phyloP scores from a whole-genome alignment of 2,329 filamentous ascomycete genomes.

The Chaetomium sp. region DNA sequence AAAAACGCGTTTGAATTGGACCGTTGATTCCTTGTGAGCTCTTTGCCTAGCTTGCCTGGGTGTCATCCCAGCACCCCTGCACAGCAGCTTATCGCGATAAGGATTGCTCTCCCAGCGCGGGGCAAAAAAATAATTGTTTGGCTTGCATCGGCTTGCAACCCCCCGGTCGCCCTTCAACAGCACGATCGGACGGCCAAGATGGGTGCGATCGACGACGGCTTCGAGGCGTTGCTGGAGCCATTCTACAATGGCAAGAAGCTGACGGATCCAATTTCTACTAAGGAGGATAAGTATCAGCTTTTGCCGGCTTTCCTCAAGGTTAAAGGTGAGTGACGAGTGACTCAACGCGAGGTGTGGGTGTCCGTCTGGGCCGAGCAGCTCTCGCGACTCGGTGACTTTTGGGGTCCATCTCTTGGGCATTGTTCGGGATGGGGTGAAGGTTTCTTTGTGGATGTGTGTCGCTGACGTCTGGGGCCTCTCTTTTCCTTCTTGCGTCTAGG shows the following conservation, averaged over 20 bases:
- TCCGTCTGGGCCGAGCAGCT: not conserved
- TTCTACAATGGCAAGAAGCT: constrained; percentile 64
- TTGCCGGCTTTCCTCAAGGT: constrained; percentile 97
- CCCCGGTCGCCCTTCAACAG: constrained; percentile 12
- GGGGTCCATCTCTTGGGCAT: no score
- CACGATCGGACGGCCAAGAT: constrained; percentile 32
- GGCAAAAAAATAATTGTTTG: constrained; percentile 19
- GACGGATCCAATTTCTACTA: constrained; percentile 57
- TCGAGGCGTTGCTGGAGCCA: constrained; percentile 59
- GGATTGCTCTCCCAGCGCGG: constrained; percentile 8
- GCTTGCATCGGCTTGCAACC: not conserved
- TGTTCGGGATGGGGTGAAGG: no score
- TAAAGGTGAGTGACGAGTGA: constrained; percentile 53
- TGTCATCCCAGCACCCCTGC: constrained; percentile 2
- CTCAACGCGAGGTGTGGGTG: no score
- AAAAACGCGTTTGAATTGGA: no score
- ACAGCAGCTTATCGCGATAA: constrained; percentile 14
- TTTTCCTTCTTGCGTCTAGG: constrained; percentile 22
- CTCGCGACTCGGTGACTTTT: not conserved
- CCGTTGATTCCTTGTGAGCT: not conserved
- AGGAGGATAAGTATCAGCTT: constrained; percentile 91
- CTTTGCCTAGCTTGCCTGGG: not conserved
- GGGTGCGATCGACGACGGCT: constrained; percentile 54
- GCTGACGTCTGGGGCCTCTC: not conserved
- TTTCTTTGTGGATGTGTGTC: no score